Base-by-base conservation (phyloP, 129 eudicot genomes). In the Solidago caesia region DNA sequence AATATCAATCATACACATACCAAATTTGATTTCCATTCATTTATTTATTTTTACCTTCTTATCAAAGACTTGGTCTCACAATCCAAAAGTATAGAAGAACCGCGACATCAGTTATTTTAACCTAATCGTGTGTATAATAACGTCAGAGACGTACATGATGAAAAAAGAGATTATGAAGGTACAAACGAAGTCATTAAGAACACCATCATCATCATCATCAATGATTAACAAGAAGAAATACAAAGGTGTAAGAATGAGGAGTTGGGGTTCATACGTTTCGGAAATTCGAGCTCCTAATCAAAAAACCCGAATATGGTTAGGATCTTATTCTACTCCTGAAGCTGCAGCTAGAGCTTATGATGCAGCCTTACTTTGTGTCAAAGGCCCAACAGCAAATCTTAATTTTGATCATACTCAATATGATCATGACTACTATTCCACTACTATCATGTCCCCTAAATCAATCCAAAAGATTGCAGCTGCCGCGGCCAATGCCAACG, bases 271-370 rank as follows among this genome's bases (percentile, higher is more conserved):
- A 58, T 92, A 89, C 85, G 98, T 92, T 8, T 87, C 95, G 0
- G 98, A 92, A 69, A 86, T 92, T 27, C 83, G 98, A 63, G 98
- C 98, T 46, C 98, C 98, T 4, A 89, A 92, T 79, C 98, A 92
- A 57, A 92, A 92, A 73, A 89, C 98, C 64, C 80, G 98, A 71
- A 92, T 92, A 51, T 93, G 98, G 98, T 57, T 93, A 25, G 98
- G 98, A 11, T 93, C 98, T 43, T 93, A 93, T 49, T 90, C 98
- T 1, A 93, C 96, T 5, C 74, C 96, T 0, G 98, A 93, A 51
- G 98, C 98, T 10, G 98, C 98, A 6, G 98, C 98, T 5, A 78
- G 98, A 67, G 98, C 98, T 41, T 93, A 93, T 74, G 98, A 93
- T 71, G 98, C 96, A 27, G 98, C 98, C 56, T 85, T 93, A 41